These are phyloP conservation scores for Tripidium arundinaceum DNA, from an alignment of 202 grass and related monocot genomes.

Conservation along the genomic window DNA sequence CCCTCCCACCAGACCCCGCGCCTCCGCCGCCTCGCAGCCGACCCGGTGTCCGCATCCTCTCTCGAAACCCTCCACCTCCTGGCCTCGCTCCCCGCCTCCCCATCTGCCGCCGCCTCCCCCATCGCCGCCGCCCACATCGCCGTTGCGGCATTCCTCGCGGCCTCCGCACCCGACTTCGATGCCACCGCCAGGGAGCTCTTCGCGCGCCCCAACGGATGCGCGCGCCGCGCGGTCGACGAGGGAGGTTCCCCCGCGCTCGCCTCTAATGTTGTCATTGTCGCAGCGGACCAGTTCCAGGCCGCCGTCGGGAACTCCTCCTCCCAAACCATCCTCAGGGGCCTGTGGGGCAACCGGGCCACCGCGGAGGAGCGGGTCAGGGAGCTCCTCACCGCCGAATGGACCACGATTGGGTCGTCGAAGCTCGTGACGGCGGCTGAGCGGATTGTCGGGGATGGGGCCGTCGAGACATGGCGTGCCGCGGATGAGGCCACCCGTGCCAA, in stretches of 20 bases:
- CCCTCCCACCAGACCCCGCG: conserved; percentile 31
- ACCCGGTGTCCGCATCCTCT: conserved; percentile 29
- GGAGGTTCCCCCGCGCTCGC: neutral
- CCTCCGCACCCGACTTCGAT: conserved; percentile 39
- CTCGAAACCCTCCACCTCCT: conserved; percentile 43
- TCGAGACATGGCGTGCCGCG: too few relatives aligned
- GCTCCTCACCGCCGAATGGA: conserved; percentile 35
- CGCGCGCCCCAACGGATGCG: conserved; percentile 36
- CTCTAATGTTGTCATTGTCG: neutral
- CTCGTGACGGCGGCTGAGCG: too few relatives aligned
- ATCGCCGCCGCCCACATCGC: conserved; percentile 19
- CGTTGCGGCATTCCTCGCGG: conserved; percentile 36
- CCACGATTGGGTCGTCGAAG: neutral
- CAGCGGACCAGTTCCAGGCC: conserved; percentile 34
- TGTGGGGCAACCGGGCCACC: conserved; percentile 11
- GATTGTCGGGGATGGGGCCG: too few relatives aligned
- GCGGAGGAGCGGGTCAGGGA: conserved; percentile 37
- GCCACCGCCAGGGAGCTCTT: conserved; percentile 36
- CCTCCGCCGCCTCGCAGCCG: conserved; percentile 36
- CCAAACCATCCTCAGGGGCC: conserved; percentile 11
- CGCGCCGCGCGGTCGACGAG: conserved; percentile 17
- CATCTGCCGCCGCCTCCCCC: neutral
- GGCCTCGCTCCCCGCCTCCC: conserved; percentile 14
- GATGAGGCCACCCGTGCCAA: too few relatives aligned
- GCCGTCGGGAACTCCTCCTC: conserved; percentile 37